These are phyloP conservation scores for Rasamsonia emersonii DNA, from an alignment of 2,329 filamentous ascomycete species.

Conservation along the genomic window DNA sequence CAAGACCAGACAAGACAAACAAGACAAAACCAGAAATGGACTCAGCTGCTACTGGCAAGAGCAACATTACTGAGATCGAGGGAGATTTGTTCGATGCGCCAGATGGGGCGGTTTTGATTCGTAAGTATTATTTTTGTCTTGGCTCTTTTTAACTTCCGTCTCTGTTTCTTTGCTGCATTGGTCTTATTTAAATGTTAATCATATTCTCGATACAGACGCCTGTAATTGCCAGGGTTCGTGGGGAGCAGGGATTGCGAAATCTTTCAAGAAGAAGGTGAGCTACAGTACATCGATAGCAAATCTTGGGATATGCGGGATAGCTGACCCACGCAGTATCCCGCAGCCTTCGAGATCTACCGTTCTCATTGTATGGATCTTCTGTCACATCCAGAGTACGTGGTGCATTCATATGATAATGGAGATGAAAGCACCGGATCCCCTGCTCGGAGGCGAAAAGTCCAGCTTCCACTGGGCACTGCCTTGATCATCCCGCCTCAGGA, in stretches of 20 bases:
- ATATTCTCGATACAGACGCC: conserved; percentile 38
- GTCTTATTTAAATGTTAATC: too few species aligned
- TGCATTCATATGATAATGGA: too few species aligned
- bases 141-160: background rate
- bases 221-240: conserved; percentile 52
- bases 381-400: conserved; percentile 9
- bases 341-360: conserved; percentile 41
- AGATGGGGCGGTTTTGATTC: conserved; percentile 42
- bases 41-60: too few species aligned
- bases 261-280: conserved; percentile 36
- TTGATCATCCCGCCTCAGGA: conserved; percentile 46
- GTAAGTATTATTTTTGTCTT: conserved; percentile 22
- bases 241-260: conserved; percentile 50
- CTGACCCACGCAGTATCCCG: conserved; percentile 37
- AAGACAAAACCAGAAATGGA: too few species aligned
- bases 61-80: conserved; percentile 16
- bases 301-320: background rate
- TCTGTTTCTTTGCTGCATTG: background rate
- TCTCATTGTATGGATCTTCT: conserved; percentile 35
- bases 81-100: conserved; percentile 49
- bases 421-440: conserved; percentile 2
- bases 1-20: too few species aligned
- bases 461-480: conserved; percentile 37
- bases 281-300: background rate
- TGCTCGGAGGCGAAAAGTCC: conserved; percentile 12